Base-by-base conservation (phyloP, 2,329 filamentous ascomycete species). In the Ophiostoma quercus region DNA sequence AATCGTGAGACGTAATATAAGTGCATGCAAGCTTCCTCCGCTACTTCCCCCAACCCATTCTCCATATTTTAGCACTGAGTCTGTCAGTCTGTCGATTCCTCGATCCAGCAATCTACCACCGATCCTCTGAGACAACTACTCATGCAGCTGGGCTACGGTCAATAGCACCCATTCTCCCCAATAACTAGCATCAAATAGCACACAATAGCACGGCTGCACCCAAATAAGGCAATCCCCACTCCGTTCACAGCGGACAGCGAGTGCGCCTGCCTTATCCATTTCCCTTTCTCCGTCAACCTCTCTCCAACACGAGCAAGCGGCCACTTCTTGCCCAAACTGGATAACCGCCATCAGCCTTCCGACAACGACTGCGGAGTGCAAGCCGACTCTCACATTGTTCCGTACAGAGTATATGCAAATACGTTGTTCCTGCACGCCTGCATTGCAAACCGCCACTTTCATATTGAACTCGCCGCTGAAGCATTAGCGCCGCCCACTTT, bases 401-500 rank as follows among this genome's bases (percentile, higher is more conserved):
- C 16, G 3, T 62, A 16, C n/a, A n/a, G n/a, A n/a, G n/a, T n/a
- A n/a, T 19, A 34, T 62, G 57, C 25, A 62, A 19, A 29, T 32
- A 47, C 16, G 7, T 47, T 47, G 43, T n/a, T 47, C 6, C 43
- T 47, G 19, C 16, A 47, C 16, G 5, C 43, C 43, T n/a, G 16
- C 43, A n/a, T 16, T 47, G 43, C 16, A 47, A 47, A 47, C 43
- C 43, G 5, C 57, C 22, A 3, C 25, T 25, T 57, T 57, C 51
- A 25, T 12, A 25, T 32, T 16, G 22, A 32, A 62, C 16, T 32
- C 57, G 25, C 57, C 12, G 51, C 51, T 57, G 25, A 16, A 32
- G 39, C 29, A n/a, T 62, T 71, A 71, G 70, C 70, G 70, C 54
- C 43, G 47, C 65, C 68, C 68, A 62, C 68, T 69, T 69, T 67